Evolutionary conservation across 2,329 filamentous ascomycete genomes (phyloP).

Genomic region (Malbranchea cinnamomea): DNA sequence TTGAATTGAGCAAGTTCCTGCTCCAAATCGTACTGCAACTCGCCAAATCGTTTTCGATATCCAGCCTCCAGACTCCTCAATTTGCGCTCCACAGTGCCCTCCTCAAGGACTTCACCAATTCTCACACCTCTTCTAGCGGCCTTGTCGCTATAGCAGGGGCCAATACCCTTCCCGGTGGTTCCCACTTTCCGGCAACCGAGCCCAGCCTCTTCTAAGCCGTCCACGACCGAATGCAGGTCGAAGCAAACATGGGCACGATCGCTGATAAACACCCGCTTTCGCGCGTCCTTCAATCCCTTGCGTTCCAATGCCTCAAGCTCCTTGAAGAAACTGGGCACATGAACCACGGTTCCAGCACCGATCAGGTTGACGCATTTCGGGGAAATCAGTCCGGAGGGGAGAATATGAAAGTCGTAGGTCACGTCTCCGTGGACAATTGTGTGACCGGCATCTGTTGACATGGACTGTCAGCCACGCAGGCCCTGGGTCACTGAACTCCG

Average conservation of each 20-base stretch:
- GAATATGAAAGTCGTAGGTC: conserved; percentile 36
- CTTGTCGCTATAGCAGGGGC: conserved; percentile 49
- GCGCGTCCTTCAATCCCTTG: conserved; percentile 28
- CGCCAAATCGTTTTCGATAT: conserved; percentile 44
- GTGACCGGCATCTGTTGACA: conserved; percentile 28
- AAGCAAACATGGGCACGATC: conserved; percentile 19
- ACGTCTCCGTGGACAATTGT: conserved; percentile 32
- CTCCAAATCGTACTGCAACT: conserved; percentile 44
- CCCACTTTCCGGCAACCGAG: conserved; percentile 32
- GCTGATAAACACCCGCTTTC: conserved; percentile 31
- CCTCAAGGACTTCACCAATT: conserved; percentile 43
- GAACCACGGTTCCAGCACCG: conserved; percentile 32
- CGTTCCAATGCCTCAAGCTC: conserved; percentile 28
- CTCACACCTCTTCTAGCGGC: conserved; percentile 44
- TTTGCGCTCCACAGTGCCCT: conserved; percentile 40
- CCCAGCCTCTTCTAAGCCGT: conserved; percentile 31
- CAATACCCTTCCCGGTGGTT: conserved; percentile 36
- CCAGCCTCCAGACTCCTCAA: conserved; percentile 36
- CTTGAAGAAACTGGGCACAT: conserved; percentile 35
- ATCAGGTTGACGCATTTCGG: conserved; percentile 32
- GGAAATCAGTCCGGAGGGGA: conserved; percentile 28
- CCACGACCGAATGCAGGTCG: conserved; percentile 14
- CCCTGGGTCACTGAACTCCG: neutral
- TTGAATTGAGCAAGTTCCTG: conserved; percentile 44
- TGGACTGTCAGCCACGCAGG: conserved; percentile 7